Percentiles rank a stretch among this genome's conserved stretches.
Evolutionary conservation across 129 eudicot species (phyloP).

Genomic region (Ambrosia artemisiifolia): DNA sequence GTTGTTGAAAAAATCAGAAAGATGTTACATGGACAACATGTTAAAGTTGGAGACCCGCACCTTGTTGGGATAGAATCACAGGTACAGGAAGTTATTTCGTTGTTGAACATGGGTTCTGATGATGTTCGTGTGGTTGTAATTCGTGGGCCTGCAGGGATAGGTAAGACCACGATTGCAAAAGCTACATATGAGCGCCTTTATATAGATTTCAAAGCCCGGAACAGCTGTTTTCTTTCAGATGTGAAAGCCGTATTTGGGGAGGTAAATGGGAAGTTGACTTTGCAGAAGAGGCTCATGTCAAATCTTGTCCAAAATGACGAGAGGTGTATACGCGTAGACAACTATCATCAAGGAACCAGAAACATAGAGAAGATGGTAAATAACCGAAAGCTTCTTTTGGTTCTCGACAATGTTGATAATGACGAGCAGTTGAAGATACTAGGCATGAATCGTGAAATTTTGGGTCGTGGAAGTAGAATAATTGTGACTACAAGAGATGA

Average conservation of each 20-base stretch:
- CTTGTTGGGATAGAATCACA: slow-evolving; percentile 26
- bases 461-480: slow-evolving; percentile 29
- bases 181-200: slow-evolving; percentile 18
- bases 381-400: slow-evolving; percentile 16
- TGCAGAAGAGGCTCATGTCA: slow-evolving; percentile 22
- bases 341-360: slow-evolving; percentile 9
- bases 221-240: slow-evolving; percentile 21
- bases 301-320: background rate
- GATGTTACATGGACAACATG: background rate
- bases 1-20: slow-evolving; percentile 8
- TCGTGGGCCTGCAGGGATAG: slow-evolving; percentile 20
- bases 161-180: slow-evolving; percentile 22
- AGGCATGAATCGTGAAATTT: slow-evolving; percentile 3
- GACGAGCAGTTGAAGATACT: slow-evolving; percentile 19
- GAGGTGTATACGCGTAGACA: background rate
- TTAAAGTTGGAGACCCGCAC: background rate
- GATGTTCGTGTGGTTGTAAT: slow-evolving; percentile 19
- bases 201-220: background rate
- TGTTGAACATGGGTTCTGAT: background rate
- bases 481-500: slow-evolving; percentile 24
- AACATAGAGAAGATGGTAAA: slow-evolving; percentile 8
- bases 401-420: slow-evolving; percentile 31
- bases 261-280: slow-evolving; percentile 1
- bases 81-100: background rate
- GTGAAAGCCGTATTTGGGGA: slow-evolving; percentile 1